phyloP scores from a whole-genome alignment of 345 rosid genomes.

The Hibiscus syriacus region DNA sequence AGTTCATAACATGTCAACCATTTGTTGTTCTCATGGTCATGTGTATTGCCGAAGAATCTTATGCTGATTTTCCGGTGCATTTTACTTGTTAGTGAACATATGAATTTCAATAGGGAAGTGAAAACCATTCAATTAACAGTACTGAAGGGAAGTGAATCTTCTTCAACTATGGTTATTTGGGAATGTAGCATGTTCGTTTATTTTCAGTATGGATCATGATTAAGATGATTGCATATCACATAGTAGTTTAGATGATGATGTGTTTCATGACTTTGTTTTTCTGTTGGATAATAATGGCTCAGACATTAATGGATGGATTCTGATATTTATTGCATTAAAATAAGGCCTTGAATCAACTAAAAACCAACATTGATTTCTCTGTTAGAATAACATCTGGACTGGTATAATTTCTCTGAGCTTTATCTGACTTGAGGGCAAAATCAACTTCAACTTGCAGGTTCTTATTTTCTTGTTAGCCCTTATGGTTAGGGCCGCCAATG shows the following conservation, averaged over 20 bases:
- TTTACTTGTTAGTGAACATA: neutral
- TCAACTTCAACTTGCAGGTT: conserved; percentile 46
- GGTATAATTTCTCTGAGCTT: neutral
- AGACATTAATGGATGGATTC: neutral
- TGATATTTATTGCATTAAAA: neutral
- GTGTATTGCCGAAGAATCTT: neutral
- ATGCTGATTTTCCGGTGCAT: neutral
- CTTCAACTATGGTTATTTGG: neutral
- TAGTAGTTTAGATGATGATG: neutral
- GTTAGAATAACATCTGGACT: neutral
- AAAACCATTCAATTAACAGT: neutral
- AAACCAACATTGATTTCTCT: neutral
- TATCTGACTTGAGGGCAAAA: neutral
- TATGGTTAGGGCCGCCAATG: conserved; percentile 69
- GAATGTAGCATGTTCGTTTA: neutral
- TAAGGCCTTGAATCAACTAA: neutral
- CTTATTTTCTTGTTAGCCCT: conserved; percentile 77
- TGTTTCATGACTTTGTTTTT: neutral
- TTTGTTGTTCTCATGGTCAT: neutral
- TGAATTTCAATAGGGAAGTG: neutral
- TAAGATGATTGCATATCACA: neutral
- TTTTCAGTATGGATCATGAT: neutral
- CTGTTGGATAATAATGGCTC: neutral
- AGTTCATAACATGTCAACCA: neutral
- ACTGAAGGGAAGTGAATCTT: neutral